phyloP scores from a whole-genome alignment of 1,139 yeast genomes.

The Yamadazyma sp. region DNA sequence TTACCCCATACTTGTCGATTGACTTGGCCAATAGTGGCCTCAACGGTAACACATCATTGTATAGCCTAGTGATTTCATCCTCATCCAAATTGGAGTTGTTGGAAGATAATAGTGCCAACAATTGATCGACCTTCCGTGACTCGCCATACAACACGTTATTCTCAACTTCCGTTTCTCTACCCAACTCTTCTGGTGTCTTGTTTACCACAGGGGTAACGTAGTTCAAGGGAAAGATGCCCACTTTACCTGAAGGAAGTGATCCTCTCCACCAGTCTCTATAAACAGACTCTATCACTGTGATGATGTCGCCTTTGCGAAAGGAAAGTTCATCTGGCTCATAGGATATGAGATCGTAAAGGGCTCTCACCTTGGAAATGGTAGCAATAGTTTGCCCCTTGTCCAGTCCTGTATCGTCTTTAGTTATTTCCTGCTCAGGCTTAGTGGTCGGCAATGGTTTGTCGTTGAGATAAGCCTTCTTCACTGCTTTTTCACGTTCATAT shows the following conservation, averaged over 20 bases:
- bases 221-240: slow-evolving; percentile 92
- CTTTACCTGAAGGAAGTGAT: slow-evolving; percentile 65
- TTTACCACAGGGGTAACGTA: slow-evolving; percentile 81
- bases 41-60: slow-evolving; percentile 68
- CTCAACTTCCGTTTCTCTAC: slow-evolving; percentile 32
- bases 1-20: slow-evolving; percentile 71
- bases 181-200: slow-evolving; percentile 52
- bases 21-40: slow-evolving; percentile 71
- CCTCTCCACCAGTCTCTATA: slow-evolving; percentile 98
- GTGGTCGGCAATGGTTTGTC: slow-evolving; percentile 35
- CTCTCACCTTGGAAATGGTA: slow-evolving; percentile 69
- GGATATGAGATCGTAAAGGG: slow-evolving; percentile 77
- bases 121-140: slow-evolving; percentile 57
- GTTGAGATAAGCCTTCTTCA: slow-evolving; percentile 28
- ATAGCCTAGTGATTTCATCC: slow-evolving; percentile 53
- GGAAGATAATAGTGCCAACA: slow-evolving; percentile 58
- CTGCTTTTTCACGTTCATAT: slow-evolving; percentile 41
- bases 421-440: slow-evolving; percentile 16
- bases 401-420: neutral
- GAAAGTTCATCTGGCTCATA: slow-evolving; percentile 71
- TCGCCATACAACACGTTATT: slow-evolving; percentile 28
- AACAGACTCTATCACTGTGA: slow-evolving; percentile 82
- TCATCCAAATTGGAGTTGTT: slow-evolving; percentile 31
- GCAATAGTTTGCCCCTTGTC: slow-evolving; percentile 26
- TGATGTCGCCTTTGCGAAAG: slow-evolving; percentile 72